These are phyloP conservation scores for Xerocomus brunneocitrinus DNA, from an alignment of 768 basidiomycete genomes.

Conservation along the genomic window DNA sequence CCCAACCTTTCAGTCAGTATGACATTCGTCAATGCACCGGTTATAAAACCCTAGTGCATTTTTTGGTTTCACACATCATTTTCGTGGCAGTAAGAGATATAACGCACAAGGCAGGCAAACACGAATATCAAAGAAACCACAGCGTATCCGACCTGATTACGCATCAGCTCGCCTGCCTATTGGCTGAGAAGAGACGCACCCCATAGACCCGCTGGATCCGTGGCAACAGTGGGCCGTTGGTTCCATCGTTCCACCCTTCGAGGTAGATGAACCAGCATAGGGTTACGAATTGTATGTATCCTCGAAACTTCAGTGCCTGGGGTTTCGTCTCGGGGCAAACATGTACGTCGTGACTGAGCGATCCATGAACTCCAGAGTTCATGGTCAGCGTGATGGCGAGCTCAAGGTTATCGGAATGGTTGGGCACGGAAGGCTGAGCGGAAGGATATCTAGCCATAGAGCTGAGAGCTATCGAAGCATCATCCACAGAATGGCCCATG, in stretches of 20 bases:
- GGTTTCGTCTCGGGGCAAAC: no score
- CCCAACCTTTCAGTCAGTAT: constrained; percentile 39
- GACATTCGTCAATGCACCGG: constrained; percentile 45
- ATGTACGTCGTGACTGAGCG: no score
- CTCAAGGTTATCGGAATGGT: constrained; percentile 2
- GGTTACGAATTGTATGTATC: no score
- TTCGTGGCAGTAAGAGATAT: not conserved
- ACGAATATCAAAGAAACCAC: constrained; percentile 57
- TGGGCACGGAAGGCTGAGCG: constrained; percentile 1
- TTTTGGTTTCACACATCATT: constrained; percentile 4
- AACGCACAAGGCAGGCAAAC: constrained; percentile 39
- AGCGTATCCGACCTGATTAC: constrained; percentile 39
- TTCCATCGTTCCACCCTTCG: no score
- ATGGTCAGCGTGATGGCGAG: not conserved
- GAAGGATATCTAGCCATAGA: constrained; percentile 1
- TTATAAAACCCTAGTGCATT: constrained; percentile 37
- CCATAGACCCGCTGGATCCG: constrained; percentile 58
- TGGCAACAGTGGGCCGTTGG: constrained; percentile 44
- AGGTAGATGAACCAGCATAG: no score
- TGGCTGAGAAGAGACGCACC: constrained; percentile 22
- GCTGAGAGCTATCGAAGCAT: constrained; percentile 1
- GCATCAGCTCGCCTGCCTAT: not conserved
- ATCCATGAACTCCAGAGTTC: no score
- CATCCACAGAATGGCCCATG: not conserved
- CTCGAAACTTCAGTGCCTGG: no score